These are phyloP conservation scores for Ciborinia camelliae DNA, from an alignment of 2,329 filamentous ascomycete genomes.

Conservation along the genomic window DNA sequence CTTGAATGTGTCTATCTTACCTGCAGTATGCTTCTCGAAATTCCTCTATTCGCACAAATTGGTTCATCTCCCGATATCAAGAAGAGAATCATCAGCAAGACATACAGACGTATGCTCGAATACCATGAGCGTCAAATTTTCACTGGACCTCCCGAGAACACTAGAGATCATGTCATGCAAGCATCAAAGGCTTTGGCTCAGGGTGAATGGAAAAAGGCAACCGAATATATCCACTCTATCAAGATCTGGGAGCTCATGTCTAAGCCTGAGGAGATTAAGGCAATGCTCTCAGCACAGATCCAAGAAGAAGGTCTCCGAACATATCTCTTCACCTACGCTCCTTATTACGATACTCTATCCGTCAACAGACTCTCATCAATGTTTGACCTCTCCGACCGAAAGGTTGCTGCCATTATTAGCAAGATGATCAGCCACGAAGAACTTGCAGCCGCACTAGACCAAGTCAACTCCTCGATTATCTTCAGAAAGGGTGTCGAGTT, in stretches of 20 bases:
- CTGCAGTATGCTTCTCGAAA: conserved; percentile 98
- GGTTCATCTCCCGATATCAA: conserved; percentile 95
- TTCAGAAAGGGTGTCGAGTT: conserved; percentile 99
- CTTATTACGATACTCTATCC: conserved; percentile 96
- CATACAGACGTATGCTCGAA: conserved; percentile 97
- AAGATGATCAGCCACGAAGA: conserved; percentile 99
- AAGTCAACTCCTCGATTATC: conserved; percentile 95
- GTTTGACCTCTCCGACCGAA: conserved; percentile 90
- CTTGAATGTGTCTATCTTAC: conserved; percentile 98
- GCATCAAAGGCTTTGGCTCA: conserved; percentile 94
- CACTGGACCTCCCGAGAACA: conserved; percentile 97
- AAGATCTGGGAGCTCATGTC: conserved; percentile 99
- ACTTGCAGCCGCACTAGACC: conserved; percentile 90
- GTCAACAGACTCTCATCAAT: conserved; percentile 81
- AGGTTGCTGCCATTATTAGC: conserved; percentile 92
- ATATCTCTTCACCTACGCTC: conserved; percentile 98
- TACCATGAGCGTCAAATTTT: conserved; percentile 99
- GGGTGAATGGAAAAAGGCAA: conserved; percentile 98
- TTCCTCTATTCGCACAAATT: conserved; percentile 92
- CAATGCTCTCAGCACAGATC: conserved; percentile 95
- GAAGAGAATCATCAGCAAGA: conserved; percentile 98
- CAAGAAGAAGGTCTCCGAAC: conserved; percentile 97
- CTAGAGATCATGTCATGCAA: conserved; percentile 98
- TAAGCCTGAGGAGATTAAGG: conserved; percentile 87
- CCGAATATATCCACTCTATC: conserved; percentile 90